These are phyloP conservation scores for Zygnema cylindricum DNA, from an alignment of 139 green algal species.

Conservation along the genomic window DNA sequence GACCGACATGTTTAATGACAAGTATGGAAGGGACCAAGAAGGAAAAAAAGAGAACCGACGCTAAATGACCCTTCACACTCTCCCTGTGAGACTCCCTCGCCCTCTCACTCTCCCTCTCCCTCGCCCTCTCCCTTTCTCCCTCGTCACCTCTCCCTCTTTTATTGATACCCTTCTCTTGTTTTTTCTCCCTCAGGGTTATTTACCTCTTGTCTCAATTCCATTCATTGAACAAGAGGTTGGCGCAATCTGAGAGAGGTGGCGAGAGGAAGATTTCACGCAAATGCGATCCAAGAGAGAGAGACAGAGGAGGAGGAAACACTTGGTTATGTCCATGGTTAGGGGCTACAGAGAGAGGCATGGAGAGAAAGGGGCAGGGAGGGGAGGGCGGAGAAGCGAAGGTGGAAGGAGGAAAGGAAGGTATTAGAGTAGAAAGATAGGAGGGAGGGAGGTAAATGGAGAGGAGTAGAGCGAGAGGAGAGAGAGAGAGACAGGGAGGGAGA, in stretches of 20 bases:
- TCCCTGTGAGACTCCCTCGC: too few relatives aligned
- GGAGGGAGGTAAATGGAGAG: not conserved
- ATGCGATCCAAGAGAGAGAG: too few relatives aligned
- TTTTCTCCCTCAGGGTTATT: not conserved
- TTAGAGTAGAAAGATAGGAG: not conserved
- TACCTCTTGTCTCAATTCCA: constrained; percentile 63
- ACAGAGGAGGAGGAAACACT: too few relatives aligned
- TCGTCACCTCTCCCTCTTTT: not conserved
- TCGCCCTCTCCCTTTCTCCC: constrained; percentile 1
- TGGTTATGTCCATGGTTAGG: constrained; percentile 62
- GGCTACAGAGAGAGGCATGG: constrained; percentile 54
- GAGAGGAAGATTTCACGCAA: constrained; percentile 63
- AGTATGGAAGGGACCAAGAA: too few relatives aligned
- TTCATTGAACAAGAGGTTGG: constrained; percentile 61
- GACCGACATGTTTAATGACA: too few relatives aligned
- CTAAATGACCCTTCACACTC: too few relatives aligned
- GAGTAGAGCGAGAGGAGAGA: too few relatives aligned
- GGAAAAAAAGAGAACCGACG: too few relatives aligned
- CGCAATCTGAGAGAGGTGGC: constrained; percentile 51
- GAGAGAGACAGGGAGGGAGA: not conserved
- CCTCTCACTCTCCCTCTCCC: not conserved
- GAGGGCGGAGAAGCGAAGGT: not conserved
- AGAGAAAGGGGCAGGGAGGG: not conserved
- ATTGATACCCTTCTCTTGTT: constrained; percentile 1
- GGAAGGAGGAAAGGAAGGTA: not conserved